phyloP scores from a whole-genome alignment of 176 grass and related monocot species.

The Carex littledalei region DNA sequence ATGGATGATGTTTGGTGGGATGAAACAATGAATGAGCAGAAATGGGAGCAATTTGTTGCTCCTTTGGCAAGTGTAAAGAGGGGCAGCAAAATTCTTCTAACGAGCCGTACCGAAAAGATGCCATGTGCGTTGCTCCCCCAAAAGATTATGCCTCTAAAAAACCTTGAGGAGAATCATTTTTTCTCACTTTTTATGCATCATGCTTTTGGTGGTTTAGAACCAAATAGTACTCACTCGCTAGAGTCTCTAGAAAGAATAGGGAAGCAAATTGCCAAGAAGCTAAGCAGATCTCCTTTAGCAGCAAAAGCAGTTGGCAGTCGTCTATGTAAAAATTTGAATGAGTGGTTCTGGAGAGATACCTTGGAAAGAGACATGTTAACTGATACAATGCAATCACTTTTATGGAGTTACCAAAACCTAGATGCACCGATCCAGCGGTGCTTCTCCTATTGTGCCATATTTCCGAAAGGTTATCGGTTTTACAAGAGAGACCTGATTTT shows the following conservation, averaged over 20 bases:
- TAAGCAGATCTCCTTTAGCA: background rate
- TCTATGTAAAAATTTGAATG: background rate
- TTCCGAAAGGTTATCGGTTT: background rate
- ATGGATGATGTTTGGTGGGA: conserved; percentile 9
- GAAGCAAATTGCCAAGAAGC: background rate
- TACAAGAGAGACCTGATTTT: background rate
- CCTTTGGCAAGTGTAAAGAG: background rate
- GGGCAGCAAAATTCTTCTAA: background rate
- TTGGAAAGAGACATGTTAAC: background rate
- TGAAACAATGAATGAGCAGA: background rate
- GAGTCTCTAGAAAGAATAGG: background rate
- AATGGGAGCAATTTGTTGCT: conserved; percentile 11
- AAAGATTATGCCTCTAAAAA: background rate
- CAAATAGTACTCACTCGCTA: background rate
- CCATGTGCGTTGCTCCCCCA: background rate
- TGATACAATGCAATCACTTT: background rate
- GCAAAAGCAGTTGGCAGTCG: conserved; percentile 2
- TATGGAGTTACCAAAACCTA: conserved; percentile 13
- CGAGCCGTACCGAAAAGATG: background rate
- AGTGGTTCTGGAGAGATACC: background rate
- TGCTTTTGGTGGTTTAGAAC: background rate
- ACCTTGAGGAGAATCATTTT: background rate
- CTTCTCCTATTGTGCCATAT: conserved; percentile 19
- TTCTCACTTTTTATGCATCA: background rate
- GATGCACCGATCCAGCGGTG: background rate